phyloP scores from a whole-genome alignment of 1,284 basidiomycete genomes.

The Leccinum fallax region DNA sequence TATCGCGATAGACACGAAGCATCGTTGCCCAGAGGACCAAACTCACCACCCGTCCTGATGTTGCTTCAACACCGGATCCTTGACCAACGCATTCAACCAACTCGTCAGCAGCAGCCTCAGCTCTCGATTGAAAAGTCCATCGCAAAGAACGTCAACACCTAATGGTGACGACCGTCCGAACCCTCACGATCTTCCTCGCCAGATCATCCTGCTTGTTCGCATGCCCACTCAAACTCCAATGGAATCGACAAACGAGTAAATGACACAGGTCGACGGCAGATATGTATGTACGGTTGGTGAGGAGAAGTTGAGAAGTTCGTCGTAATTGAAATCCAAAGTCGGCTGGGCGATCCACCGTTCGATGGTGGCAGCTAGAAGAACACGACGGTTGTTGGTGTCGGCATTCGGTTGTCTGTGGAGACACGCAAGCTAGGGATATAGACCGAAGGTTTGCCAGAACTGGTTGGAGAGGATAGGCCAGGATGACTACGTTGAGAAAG shows the following conservation, averaged over 20 bases:
- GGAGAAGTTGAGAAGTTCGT: constrained; percentile 76
- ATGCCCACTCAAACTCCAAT: constrained; percentile 71
- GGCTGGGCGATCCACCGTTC: constrained; percentile 90
- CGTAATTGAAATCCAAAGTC: constrained; percentile 80
- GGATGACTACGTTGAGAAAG: constrained; percentile 53
- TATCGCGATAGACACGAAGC: not conserved
- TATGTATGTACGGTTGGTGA: constrained; percentile 61
- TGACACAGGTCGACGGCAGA: constrained; percentile 75
- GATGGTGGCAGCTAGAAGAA: constrained; percentile 83
- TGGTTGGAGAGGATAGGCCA: constrained; percentile 46
- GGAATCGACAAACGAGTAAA: constrained; percentile 80
- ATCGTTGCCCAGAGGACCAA: not conserved
- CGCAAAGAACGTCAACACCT: constrained; percentile 82
- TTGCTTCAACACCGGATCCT: constrained; percentile 66
- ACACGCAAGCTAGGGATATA: constrained; percentile 39
- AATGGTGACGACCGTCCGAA: constrained; percentile 85
- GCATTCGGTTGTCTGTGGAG: constrained; percentile 19
- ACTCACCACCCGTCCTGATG: constrained; percentile 67
- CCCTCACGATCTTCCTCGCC: constrained; percentile 74
- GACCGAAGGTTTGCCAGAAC: constrained; percentile 30
- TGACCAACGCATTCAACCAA: constrained; percentile 78
- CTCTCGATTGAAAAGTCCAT: constrained; percentile 83
- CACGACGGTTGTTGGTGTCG: constrained; percentile 40
- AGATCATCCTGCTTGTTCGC: constrained; percentile 59
- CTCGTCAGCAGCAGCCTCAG: constrained; percentile 62